Percentiles rank a stretch among this genome's conserved stretches.
Evolutionary conservation across 1,139 yeast genomes (phyloP).

Genomic region (Geotrichum citri-aurantii): DNA sequence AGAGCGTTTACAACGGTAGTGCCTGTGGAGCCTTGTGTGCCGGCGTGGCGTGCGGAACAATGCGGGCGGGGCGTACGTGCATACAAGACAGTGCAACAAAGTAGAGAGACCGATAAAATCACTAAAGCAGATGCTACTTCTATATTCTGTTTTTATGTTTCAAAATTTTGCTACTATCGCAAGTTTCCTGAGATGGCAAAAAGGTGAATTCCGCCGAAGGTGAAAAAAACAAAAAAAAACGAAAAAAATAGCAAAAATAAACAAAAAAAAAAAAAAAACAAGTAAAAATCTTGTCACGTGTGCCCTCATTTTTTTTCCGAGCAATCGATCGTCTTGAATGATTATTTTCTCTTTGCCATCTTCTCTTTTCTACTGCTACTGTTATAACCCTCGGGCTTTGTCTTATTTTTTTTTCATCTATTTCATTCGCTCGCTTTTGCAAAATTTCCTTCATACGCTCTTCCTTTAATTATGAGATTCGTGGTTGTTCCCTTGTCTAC

Average conservation of each 20-base stretch:
- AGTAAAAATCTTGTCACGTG: not conserved
- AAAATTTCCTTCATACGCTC: not conserved
- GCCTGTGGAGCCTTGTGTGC: not conserved
- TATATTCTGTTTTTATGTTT: too few relatives aligned
- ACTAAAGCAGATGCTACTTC: not conserved
- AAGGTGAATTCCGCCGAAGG: too few relatives aligned
- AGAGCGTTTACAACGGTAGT: not conserved
- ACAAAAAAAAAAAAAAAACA: not conserved
- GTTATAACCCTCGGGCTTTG: not conserved
- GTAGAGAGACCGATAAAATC: not conserved
- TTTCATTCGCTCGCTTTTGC: not conserved
- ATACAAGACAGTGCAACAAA: not conserved
- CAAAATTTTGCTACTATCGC: too few relatives aligned
- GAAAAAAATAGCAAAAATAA: not conserved
- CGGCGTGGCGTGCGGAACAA: not conserved
- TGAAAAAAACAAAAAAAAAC: not conserved
- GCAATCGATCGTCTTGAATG: not conserved
- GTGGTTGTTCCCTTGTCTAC: slow-evolving; percentile 30
- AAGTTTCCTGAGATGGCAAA: not conserved
- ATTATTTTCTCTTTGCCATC: not conserved
- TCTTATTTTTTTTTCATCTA: not conserved
- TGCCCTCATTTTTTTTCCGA: not conserved
- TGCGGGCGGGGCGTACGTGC: not conserved
- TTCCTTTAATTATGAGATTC: slow-evolving; percentile 25
- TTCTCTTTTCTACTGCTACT: not conserved